Evolutionary conservation across 129 eudicot genomes (phyloP).

Genomic region (Pseudognaphalium luteoalbum): DNA sequence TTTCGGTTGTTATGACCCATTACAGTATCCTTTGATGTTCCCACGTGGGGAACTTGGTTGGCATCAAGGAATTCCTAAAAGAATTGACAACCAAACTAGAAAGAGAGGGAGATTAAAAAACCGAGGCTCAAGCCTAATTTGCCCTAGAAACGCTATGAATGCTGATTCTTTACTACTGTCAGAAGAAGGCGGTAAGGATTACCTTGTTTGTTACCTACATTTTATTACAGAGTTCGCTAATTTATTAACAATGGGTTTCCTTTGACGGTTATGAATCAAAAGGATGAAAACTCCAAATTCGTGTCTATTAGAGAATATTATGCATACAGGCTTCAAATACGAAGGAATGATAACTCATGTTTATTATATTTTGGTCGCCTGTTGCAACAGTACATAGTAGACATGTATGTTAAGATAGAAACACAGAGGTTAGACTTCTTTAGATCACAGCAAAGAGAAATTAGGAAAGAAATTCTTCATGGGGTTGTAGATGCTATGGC

Average conservation of each 20-base stretch:
- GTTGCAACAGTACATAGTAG: constrained; percentile 1
- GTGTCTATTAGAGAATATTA: constrained; percentile 3
- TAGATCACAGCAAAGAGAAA: neutral
- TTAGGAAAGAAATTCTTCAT: neutral
- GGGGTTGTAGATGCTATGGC: constrained; percentile 7
- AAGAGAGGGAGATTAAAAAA: neutral
- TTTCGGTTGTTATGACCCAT: neutral
- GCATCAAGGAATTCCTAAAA: constrained; percentile 2
- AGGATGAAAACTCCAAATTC: neutral
- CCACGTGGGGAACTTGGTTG: neutral
- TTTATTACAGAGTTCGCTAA: neutral
- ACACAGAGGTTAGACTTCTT: neutral
- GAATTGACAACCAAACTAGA: neutral
- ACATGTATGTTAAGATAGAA: neutral
- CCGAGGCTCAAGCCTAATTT: neutral
- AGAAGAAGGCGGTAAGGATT: neutral
- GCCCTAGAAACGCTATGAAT: neutral
- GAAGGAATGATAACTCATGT: neutral
- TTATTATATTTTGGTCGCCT: neutral
- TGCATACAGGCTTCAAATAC: constrained; percentile 1
- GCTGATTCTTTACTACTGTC: neutral
- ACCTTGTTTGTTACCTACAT: neutral
- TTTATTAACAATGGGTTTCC: neutral
- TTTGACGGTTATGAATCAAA: neutral
- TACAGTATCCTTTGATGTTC: neutral